These are phyloP conservation scores for Pseudozyma sp. DNA, from an alignment of 1,284 basidiomycete species.

Conservation along the genomic window DNA sequence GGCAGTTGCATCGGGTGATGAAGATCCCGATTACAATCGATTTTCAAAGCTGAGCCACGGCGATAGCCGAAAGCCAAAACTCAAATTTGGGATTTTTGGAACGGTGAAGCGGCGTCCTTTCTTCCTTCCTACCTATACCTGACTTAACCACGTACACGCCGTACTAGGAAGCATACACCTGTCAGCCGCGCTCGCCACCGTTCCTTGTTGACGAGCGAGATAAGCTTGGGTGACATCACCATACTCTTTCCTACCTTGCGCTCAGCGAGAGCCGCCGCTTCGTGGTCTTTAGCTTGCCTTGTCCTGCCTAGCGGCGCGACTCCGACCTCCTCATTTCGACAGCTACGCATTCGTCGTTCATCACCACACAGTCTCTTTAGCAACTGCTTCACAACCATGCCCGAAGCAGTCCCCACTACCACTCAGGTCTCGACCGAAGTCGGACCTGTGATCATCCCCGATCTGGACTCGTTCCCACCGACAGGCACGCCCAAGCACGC, in stretches of 20 bases:
- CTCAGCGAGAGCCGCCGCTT: conserved; percentile 8
- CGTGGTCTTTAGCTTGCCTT: not conserved
- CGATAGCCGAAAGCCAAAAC: conserved; percentile 3
- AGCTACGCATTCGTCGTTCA: not conserved
- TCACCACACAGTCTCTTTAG: not conserved
- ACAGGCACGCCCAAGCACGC: conserved; percentile 58
- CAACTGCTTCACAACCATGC: conserved; percentile 19
- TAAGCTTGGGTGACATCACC: not conserved
- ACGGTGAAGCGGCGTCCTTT: too few species aligned
- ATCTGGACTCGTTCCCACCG: conserved; percentile 58
- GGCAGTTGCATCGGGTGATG: too few species aligned
- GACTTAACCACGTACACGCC: too few species aligned
- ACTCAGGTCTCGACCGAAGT: conserved; percentile 10
- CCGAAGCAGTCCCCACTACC: conserved; percentile 14
- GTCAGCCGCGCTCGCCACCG: too few species aligned
- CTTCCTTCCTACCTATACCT: too few species aligned
- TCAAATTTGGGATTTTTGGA: not conserved
- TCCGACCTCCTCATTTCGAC: not conserved
- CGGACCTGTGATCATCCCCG: conserved; percentile 31
- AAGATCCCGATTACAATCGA: too few species aligned
- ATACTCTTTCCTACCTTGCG: conserved; percentile 24
- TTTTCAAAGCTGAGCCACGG: not conserved
- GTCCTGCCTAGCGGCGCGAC: too few species aligned
- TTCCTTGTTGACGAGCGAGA: not conserved
- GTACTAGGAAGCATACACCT: too few species aligned